Base-by-base conservation (phyloP, 768 basidiomycete genomes). In the Trichaptum fuscoviolaceum region DNA sequence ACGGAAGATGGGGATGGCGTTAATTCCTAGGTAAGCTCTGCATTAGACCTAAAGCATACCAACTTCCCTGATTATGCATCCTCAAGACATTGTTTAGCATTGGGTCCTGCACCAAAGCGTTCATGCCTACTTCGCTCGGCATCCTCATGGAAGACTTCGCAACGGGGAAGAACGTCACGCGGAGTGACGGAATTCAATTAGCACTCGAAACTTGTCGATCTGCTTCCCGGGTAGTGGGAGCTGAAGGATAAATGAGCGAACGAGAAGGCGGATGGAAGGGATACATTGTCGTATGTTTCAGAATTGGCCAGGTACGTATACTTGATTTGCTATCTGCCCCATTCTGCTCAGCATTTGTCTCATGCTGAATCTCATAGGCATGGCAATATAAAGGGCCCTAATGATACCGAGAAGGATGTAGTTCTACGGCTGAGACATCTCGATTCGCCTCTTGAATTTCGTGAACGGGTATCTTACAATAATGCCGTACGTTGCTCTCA, bases 81-180 rank as follows among this genome's bases (percentile, higher is more conserved):
- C n/a, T n/a, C 36, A 36, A 81, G 80, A 82, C 81, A 0, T 63
- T 81, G 30, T 79, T 81, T 67, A 67, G 69, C 57, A 69, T 80
- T 42, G 79, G 70, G 1, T 80, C 78, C 0, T 75, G 76, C 26
- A 80, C 79, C 9, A 79, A 82, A 59, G 78, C 78, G 7, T 82
- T 82, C 71, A 71, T 81, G 6, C 71, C 74, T 1, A 76, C 74
- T 0, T 74, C 79, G 0, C 62, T 82, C 0, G 81, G 82, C 6
- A 75, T 83, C 15, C 73, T 82, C 24, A 77, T 82, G 60, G 77
- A 79, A 26, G 81, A 81, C 68, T 81, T 77, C 67, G 73, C 73
- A 12, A 65, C 71, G 12, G 75, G 79, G 2, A 71, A 69, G 24
- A 81, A 80, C 58, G 67, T 69, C 7, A 77, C 80, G 0, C 0